A percentile compares a stretch with the other conserved stretches of the same genome.
phyloP scores from a whole-genome alignment of 106 monocot species.

The Acorus gramineus region DNA sequence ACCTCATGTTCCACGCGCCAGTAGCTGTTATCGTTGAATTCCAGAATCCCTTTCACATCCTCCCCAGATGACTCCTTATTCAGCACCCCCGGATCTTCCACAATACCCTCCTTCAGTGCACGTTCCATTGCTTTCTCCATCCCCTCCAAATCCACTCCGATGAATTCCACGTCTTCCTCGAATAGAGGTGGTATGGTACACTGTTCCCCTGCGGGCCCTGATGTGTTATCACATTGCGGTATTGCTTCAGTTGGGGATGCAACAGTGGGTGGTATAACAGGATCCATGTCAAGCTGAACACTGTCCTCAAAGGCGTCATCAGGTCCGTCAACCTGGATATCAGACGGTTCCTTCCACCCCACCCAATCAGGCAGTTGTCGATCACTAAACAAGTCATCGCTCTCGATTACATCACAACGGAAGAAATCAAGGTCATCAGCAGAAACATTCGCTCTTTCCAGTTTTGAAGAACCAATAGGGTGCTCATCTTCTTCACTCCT shows the following conservation, averaged over 20 bases:
- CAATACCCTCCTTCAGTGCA: background rate
- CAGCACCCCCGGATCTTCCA: background rate
- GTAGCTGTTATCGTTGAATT: conserved; percentile 13
- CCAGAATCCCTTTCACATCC: conserved; percentile 14
- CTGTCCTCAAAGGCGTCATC: background rate
- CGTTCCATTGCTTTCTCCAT: background rate
- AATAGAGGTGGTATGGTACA: conserved; percentile 8
- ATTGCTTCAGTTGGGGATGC: background rate
- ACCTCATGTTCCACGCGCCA: conserved; percentile 29
- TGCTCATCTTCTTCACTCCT: background rate
- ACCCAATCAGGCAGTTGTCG: conserved; percentile 36
- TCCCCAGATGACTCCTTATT: conserved; percentile 3
- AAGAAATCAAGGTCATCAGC: conserved; percentile 8
- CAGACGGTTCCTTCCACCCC: conserved; percentile 25
- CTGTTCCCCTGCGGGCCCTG: background rate
- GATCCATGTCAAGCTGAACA: background rate
- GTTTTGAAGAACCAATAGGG: background rate
- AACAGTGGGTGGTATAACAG: too few species aligned
- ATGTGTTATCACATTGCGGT: conserved; percentile 3
- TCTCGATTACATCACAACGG: conserved; percentile 14
- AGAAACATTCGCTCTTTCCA: background rate
- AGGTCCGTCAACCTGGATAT: conserved; percentile 11
- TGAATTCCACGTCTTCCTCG: conserved; percentile 25
- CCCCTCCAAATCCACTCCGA: conserved; percentile 18
- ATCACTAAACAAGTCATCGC: conserved; percentile 25